These are phyloP conservation scores for Betula pendula DNA, from an alignment of 306 rosid genomes.

Conservation along the genomic window DNA sequence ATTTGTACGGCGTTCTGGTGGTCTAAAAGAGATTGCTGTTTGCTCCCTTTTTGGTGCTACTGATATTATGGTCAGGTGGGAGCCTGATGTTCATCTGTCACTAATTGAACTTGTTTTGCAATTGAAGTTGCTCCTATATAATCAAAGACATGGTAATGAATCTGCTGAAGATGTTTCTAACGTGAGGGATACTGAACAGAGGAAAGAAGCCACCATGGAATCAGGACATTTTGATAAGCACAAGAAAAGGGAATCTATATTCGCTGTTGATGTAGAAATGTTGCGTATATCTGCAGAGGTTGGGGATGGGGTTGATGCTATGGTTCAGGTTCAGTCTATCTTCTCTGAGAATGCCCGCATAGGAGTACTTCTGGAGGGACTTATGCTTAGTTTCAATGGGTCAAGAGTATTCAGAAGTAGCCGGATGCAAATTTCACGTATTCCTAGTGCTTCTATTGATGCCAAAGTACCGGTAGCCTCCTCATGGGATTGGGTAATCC, in stretches of 20 bases:
- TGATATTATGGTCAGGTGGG: conserved; percentile 89
- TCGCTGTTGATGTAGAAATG: conserved; percentile 93
- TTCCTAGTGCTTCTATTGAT: conserved; percentile 70
- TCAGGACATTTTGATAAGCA: conserved; percentile 61
- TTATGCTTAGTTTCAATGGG: conserved; percentile 73
- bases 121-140: conserved; percentile 73
- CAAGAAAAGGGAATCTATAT: conserved; percentile 84
- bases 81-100: conserved; percentile 86
- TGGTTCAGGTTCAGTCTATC: conserved; percentile 91
- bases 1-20: conserved; percentile 88
- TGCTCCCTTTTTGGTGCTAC: conserved; percentile 99
- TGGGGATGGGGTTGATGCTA: conserved; percentile 93
- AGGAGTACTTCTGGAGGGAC: conserved; percentile 97
- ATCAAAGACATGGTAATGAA: conserved; percentile 49
- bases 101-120: conserved; percentile 74
- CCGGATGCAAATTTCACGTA: conserved; percentile 94
- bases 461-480: conserved; percentile 47
- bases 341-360: conserved; percentile 97
- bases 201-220: conserved; percentile 49
- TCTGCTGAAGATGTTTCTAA: conserved; percentile 38
- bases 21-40: conserved; percentile 82
- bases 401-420: conserved; percentile 84
- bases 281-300: conserved; percentile 75
- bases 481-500: conserved; percentile 96
- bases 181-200: conserved; percentile 50